Evolutionary conservation across 495 filamentous ascomycete species (phyloP).

Genomic region (Cladorrhinum samala): DNA sequence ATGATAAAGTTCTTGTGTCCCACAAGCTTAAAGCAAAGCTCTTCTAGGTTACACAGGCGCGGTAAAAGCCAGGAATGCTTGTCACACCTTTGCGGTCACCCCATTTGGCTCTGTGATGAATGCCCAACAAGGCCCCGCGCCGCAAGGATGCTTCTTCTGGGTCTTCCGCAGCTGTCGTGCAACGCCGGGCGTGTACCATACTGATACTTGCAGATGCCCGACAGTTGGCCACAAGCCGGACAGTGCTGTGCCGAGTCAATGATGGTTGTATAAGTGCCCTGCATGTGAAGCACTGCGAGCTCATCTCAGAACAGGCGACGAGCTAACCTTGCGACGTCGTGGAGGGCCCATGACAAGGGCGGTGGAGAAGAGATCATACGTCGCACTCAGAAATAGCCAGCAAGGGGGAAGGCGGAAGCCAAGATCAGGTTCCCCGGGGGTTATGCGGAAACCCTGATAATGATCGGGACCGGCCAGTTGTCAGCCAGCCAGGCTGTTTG

Average conservation of each 20-base stretch:
- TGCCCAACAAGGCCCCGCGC: not conserved
- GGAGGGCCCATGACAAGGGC: too few species aligned
- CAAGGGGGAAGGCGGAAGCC: not conserved
- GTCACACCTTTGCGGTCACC: not conserved
- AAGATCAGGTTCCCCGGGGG: not conserved
- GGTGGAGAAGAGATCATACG: too few species aligned
- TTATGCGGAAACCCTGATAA: not conserved
- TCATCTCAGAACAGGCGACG: too few species aligned
- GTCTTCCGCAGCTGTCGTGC: not conserved
- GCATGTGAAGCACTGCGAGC: too few species aligned
- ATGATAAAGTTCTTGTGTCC: not conserved
- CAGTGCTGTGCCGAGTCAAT: too few species aligned
- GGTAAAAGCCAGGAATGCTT: not conserved
- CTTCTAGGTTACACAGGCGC: conserved; percentile 1
- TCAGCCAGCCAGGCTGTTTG: not conserved
- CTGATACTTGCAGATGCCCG: not conserved
- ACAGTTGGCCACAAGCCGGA: too few species aligned
- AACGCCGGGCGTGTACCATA: not conserved
- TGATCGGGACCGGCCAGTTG: not conserved
- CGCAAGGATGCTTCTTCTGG: not conserved
- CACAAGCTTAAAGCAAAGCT: not conserved
- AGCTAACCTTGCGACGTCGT: too few species aligned
- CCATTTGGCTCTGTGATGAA: too few species aligned
- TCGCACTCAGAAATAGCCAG: too few species aligned
- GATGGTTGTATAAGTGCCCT: too few species aligned